These are phyloP conservation scores for Rhytidiadelphus loreus DNA, from an alignment of 225 moss, liverwort and hornwort genomes.

Conservation along the genomic window DNA sequence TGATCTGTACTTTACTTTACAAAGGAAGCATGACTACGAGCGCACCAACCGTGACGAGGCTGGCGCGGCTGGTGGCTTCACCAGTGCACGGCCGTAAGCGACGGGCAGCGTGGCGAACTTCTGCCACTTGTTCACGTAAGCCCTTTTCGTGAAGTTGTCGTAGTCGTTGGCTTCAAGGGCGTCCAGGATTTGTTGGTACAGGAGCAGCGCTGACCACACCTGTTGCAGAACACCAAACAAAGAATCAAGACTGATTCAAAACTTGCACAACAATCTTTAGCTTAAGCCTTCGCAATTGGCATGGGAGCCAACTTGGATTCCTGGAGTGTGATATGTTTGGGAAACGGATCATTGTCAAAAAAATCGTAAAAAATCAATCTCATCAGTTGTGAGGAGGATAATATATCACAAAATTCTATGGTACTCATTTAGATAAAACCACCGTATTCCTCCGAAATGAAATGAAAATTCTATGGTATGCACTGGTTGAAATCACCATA, in stretches of 20 bases:
- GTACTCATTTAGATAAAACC: neutral
- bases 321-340: neutral
- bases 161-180: constrained; percentile 78
- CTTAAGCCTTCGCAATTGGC: neutral
- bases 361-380: neutral
- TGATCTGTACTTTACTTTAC: neutral
- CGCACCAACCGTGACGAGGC: neutral
- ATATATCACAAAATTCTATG: neutral
- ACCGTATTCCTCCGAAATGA: neutral
- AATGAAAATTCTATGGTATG: neutral
- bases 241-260: neutral
- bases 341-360: neutral
- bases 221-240: neutral
- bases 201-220: constrained; percentile 85
- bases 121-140: constrained; percentile 71
- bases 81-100: constrained; percentile 51
- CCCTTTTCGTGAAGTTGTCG: constrained; percentile 72
- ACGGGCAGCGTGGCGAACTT: constrained; percentile 58
- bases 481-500: neutral
- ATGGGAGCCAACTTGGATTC: neutral
- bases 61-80: constrained; percentile 3
- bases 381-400: neutral
- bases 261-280: neutral
- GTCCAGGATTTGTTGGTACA: constrained; percentile 84
- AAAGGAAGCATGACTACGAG: neutral